A percentile compares a stretch with the other conserved stretches of the same genome.
Evolutionary conservation across 2,329 filamentous ascomycete species (phyloP).

Genomic region (Venturia carpophila): DNA sequence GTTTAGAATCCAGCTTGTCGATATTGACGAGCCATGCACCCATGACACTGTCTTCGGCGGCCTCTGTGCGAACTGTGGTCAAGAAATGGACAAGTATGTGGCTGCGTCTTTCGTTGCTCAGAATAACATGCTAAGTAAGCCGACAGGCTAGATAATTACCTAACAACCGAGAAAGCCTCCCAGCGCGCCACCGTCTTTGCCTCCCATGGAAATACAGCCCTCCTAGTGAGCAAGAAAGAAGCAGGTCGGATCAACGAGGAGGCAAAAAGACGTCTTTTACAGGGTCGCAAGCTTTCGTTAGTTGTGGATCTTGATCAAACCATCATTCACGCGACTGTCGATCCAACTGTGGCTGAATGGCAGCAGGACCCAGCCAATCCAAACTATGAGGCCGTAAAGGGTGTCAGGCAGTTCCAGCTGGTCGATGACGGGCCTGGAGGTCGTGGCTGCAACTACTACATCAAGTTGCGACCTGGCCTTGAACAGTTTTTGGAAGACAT

Average conservation of each 20-base stretch:
- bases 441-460: constrained; percentile 87
- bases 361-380: constrained; percentile 80
- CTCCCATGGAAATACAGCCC: constrained; percentile 80
- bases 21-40: constrained; percentile 83
- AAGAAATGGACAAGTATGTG: constrained; percentile 80
- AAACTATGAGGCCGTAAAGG: constrained; percentile 83
- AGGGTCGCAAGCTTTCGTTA: constrained; percentile 75
- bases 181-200: constrained; percentile 89
- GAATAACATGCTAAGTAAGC: background rate
- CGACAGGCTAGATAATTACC: constrained; percentile 57
- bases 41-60: constrained; percentile 89
- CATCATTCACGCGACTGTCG: constrained; percentile 95
- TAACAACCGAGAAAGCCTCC: constrained; percentile 68
- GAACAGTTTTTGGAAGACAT: constrained; percentile 71
- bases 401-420: constrained; percentile 82
- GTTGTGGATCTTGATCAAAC: constrained; percentile 98
- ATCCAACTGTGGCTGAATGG: constrained; percentile 95
- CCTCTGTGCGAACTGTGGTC: constrained; percentile 84
- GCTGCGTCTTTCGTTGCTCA: constrained; percentile 14
- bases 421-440: constrained; percentile 73
- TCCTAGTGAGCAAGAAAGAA: constrained; percentile 77
- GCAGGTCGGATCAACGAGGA: constrained; percentile 78
- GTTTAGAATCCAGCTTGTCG: constrained; percentile 50
- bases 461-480: constrained; percentile 89
- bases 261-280: constrained; percentile 72